Percentiles rank a stretch among this genome's conserved stretches.
Conservation (phyloP, 306 rosid genomes). For the Pyrus pyrifolia region DNA sequence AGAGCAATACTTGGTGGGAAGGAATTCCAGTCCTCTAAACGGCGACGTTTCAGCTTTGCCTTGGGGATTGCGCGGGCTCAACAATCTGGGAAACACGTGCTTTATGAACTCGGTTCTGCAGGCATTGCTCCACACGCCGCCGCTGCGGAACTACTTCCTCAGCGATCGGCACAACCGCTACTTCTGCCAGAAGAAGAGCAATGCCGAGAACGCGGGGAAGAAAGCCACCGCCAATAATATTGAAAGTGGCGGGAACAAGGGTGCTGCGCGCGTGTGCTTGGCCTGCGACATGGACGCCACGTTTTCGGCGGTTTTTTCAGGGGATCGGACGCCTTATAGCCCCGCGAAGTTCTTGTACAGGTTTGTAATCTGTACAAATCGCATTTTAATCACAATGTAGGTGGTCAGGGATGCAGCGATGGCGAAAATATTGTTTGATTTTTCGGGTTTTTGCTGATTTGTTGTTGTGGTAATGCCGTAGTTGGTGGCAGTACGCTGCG, state of each 20-base stretch:
- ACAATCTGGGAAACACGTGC: conserved; percentile 85
- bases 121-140: conserved; percentile 91
- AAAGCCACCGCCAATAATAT: conserved; percentile 12
- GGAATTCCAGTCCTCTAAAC: conserved; percentile 38
- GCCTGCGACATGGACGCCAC: conserved; percentile 83
- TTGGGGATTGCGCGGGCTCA: conserved; percentile 77
- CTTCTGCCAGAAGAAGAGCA: conserved; percentile 60
- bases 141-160: conserved; percentile 78
- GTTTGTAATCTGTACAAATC: conserved; percentile 25
- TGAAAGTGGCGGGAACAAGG: conserved; percentile 31
- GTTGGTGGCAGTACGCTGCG: conserved; percentile 99
- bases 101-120: conserved; percentile 94
- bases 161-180: conserved; percentile 79
- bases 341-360: conserved; percentile 90
- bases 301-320: conserved; percentile 73
- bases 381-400: neutral
- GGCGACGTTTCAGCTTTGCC: conserved; percentile 39
- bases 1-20: conserved; percentile 46
- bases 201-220: conserved; percentile 20
- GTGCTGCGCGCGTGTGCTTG: conserved; percentile 45
- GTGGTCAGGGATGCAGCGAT: neutral
- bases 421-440: neutral
- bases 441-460: neutral
- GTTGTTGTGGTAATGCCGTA: conserved; percentile 24
- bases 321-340: conserved; percentile 77